Evolutionary conservation across 306 rosid genomes (phyloP), one percentile per base, ranked within the genome.

Genomic region (Astragalus glycyphyllos): DNA sequence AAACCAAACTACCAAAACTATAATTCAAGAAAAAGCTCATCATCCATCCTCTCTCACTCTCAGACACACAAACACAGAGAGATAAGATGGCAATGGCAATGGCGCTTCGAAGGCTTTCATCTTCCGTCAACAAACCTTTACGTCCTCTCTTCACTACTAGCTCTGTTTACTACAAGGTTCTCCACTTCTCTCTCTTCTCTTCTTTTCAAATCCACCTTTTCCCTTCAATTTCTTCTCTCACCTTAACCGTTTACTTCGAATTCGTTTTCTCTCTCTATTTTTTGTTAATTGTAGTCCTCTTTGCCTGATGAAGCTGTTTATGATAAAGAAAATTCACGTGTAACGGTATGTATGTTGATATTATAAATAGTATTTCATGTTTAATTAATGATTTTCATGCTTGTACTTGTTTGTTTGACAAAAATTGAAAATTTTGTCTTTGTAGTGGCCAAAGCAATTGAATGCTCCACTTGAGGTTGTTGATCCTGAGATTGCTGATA

Each of bases 371-470:
- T 7, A 12, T 41, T 70, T 44, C 57, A 44, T 68, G 73, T 20
- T 20, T 20, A 20, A 2, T 20, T 20, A 20, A 2, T 20, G 23
- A 2, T 20, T 20, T 20, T 20, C 1, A 20, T 20, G 23, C 23
- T 20, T 20, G 23, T 20, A 1, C 23, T 48, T 13, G 23, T 20
- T 20, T 20, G 23, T 20, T 20, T 20, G 47, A 4, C 8, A 17
- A 59, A 59, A 44, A 11, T 55, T 78, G 8, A n/a, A 15, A 77
- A 23, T 15, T 48, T 54, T 71, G 4, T 5, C 5, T 76, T 72
- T 49, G 32, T 81, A 92, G 96, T 92, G 98, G 99, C 95, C 99
- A 31, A 95, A 95, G 84, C 99, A 95, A 79, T 75, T 95, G 96
- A 91, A 95, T 77, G 86, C 97, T 82, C 83, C 99, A 23, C 90